Conservation (phyloP, 2,329 filamentous ascomycete species). For the Verruconis gallopava region DNA sequence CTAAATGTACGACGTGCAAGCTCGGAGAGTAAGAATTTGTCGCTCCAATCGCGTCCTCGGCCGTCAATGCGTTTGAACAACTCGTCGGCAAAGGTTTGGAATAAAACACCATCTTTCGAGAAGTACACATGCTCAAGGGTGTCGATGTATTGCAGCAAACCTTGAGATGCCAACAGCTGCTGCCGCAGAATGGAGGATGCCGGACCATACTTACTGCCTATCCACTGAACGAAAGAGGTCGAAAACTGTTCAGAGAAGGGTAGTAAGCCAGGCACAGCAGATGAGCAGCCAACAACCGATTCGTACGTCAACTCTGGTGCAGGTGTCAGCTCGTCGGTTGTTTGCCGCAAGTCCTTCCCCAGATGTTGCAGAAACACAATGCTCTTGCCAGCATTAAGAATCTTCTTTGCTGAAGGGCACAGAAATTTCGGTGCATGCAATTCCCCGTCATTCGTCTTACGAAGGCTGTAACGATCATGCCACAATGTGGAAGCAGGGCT, state of each 20-base stretch:
- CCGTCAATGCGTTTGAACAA: conserved; percentile 66
- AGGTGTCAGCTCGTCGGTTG: no score
- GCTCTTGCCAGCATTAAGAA: conserved; percentile 82
- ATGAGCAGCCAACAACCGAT: conserved; percentile 43
- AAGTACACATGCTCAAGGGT: conserved; percentile 63
- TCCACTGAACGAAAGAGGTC: conserved; percentile 59
- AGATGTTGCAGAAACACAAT: conserved; percentile 64
- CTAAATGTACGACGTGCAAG: conserved; percentile 60
- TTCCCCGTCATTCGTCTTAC: conserved; percentile 43
- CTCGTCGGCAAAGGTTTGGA: conserved; percentile 50
- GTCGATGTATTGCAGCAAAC: conserved; percentile 50
- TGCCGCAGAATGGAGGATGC: conserved; percentile 54
- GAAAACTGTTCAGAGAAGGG: conserved; percentile 68
- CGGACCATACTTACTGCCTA: conserved; percentile 58
- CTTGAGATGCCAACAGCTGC: conserved; percentile 56
- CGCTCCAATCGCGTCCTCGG: conserved; percentile 52
- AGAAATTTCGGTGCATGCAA: conserved; percentile 66
- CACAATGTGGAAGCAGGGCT: conserved; percentile 56
- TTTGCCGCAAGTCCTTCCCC: conserved; percentile 18
- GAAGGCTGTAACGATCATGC: conserved; percentile 60
- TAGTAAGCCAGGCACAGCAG: conserved; percentile 35
- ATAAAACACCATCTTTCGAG: conserved; percentile 57
- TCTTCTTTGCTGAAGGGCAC: conserved; percentile 51
- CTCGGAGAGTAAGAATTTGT: conserved; percentile 70
- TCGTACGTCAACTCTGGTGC: conserved; percentile 32